Evolutionary conservation across 164 flowering plant genomes (phyloP).

Genomic region (Dillenia suffruticosa): DNA sequence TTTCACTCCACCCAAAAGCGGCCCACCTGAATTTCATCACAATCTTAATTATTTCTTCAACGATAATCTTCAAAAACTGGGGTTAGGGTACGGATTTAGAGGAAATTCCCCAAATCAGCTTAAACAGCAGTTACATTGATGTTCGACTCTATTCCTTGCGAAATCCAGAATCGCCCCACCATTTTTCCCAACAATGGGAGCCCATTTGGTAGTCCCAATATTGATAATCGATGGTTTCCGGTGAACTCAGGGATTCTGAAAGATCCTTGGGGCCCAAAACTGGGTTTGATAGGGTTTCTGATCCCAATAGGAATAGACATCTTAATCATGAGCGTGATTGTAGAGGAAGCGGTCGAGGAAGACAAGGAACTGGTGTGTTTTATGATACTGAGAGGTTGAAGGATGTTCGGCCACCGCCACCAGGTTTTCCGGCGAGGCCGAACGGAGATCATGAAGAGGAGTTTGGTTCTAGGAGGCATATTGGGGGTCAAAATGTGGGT

Average conservation of each 20-base stretch:
- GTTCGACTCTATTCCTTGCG: constrained; percentile 48
- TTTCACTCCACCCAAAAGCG: constrained; percentile 8
- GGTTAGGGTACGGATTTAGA: constrained; percentile 17
- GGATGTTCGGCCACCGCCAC: constrained; percentile 23
- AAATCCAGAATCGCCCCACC: constrained; percentile 10
- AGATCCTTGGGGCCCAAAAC: constrained; percentile 14
- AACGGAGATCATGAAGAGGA: constrained; percentile 28
- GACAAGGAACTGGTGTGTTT: constrained; percentile 18
- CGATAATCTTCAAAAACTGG: constrained; percentile 26
- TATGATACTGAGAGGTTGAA: constrained; percentile 10
- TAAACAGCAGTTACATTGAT: constrained; percentile 16
- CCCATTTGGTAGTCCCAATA: not conserved
- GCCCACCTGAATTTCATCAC: constrained; percentile 2
- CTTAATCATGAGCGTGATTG: constrained; percentile 12
- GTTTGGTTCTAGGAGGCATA: constrained; percentile 12
- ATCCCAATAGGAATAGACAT: constrained; percentile 12
- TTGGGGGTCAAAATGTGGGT: constrained; percentile 22
- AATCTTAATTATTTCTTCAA: not conserved
- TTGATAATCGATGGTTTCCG: not conserved
- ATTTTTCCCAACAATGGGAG: constrained; percentile 20
- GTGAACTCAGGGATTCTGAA: constrained; percentile 1
- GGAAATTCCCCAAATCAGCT: constrained; percentile 4
- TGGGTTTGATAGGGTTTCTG: not conserved
- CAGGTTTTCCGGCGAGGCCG: constrained; percentile 42
- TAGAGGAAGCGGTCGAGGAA: constrained; percentile 14